Evolutionary conservation across 495 filamentous ascomycete genomes (phyloP), one percentile per base, ranked within the genome.

Genomic region (Annulohypoxylon bovei): DNA sequence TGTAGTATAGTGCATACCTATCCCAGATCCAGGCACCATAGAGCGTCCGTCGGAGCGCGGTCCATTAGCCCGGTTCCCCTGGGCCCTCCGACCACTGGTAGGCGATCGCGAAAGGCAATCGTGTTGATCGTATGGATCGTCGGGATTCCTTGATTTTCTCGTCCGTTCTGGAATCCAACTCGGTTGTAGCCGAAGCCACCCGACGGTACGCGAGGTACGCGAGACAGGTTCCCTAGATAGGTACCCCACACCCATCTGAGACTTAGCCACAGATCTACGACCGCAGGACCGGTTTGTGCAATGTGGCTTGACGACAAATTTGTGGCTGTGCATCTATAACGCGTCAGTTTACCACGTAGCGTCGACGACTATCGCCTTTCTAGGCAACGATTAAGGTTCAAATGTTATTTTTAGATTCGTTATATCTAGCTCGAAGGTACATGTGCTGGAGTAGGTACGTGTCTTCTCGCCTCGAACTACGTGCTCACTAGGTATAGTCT

Each of bases 121-220:
- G 12, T 50, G 23, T 25, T 28, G 23, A 27, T 27, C 46, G 12
- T n/a, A 50, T 11, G 23, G 46, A 27, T 27, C 28, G 20, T 53
- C 20, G 27, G 7, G 8, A 16, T 53, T 53, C 27, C 49, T 32
- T 53, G 49, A 53, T 53, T 62, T 62, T 39, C 54, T 67, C 33
- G 44, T 50, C 16, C 20, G n/a, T 67, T 67, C 63, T 60, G 18
- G 63, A 53, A 42, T 23, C 53, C 30, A 23, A 12, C 52, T 65
- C 63, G 63, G 63, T 23, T 42, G 18, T 67, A 67, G 33, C 55
- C 63, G 63, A 60, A 52, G 63, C 53, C 54, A 59, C 54, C 63
- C 63, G 63, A 59, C 22, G 14, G 11, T 18, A 53, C 46, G 46
- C 46, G 46, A 50, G n/a, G 3, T 8, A 62, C 28, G 11, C 27